phyloP scores from a whole-genome alignment of 2,329 filamentous ascomycete species.

The Sclerotinia spermophila region DNA sequence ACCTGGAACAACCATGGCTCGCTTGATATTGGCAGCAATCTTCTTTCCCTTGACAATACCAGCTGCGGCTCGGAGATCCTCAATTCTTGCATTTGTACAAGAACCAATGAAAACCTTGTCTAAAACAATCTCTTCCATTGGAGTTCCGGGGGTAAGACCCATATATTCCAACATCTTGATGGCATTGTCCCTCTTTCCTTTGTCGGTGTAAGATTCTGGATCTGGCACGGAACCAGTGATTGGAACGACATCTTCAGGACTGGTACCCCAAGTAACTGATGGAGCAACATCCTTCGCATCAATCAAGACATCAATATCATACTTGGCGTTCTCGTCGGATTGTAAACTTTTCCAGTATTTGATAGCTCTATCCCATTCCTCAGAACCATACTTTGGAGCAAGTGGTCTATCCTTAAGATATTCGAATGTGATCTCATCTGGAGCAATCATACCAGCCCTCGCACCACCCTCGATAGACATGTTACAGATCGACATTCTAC shows the following conservation, averaged over 20 bases:
- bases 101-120: conserved; percentile 99
- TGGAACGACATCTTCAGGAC: conserved; percentile 91
- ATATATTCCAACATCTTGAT: conserved; percentile 90
- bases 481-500: conserved; percentile 98
- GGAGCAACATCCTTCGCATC: conserved; percentile 90
- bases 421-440: conserved; percentile 89
- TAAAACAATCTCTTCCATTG: conserved; percentile 84
- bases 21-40: conserved; percentile 82
- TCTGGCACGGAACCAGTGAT: conserved; percentile 90
- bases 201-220: conserved; percentile 78
- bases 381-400: conserved; percentile 73
- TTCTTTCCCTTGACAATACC: conserved; percentile 83
- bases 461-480: conserved; percentile 98
- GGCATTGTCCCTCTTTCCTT: conserved; percentile 75
- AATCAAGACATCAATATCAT: conserved; percentile 84
- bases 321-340: conserved; percentile 85
- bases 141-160: conserved; percentile 81
- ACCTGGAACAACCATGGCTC: conserved; percentile 93
- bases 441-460: conserved; percentile 93
- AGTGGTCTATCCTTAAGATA: conserved; percentile 91
- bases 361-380: conserved; percentile 85
- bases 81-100: conserved; percentile 95
- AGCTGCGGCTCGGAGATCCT: conserved; percentile 87
- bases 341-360: conserved; percentile 84
- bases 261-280: conserved; percentile 95